phyloP scores from a whole-genome alignment of 306 rosid genomes.

The Elaeagnus macrophylla region DNA sequence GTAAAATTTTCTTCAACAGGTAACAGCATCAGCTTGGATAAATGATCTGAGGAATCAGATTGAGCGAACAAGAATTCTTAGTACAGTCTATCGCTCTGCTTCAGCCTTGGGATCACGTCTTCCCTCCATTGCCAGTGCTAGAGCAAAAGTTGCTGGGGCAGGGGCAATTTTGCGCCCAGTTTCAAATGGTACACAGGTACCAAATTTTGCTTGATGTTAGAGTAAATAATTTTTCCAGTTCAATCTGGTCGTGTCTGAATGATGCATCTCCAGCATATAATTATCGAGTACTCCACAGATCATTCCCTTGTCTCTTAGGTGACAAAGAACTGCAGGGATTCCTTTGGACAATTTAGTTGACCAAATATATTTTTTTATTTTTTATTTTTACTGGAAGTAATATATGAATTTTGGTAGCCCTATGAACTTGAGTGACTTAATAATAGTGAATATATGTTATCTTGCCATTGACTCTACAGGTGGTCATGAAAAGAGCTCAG shows the following conservation, averaged over 20 bases:
- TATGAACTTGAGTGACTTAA: background rate
- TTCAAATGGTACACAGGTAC: slow-evolving; percentile 89
- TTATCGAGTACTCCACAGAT: too few relatives aligned
- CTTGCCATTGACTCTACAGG: slow-evolving; percentile 33
- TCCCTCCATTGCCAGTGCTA: slow-evolving; percentile 89
- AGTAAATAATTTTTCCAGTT: background rate
- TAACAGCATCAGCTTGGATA: slow-evolving; percentile 95
- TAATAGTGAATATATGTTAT: background rate
- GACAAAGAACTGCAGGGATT: too few relatives aligned
- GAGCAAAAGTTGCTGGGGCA: slow-evolving; percentile 89
- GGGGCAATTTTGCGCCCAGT: slow-evolving; percentile 90
- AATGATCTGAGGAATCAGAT: slow-evolving; percentile 92
- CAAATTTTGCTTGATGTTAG: background rate
- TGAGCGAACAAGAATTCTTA: slow-evolving; percentile 83
- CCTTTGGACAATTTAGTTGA: too few relatives aligned
- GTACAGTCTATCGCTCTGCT: slow-evolving; percentile 93
- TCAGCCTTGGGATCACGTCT: slow-evolving; percentile 94
- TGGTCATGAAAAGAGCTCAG: slow-evolving; percentile 88
- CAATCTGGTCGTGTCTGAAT: too few relatives aligned
- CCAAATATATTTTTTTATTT: too few relatives aligned
- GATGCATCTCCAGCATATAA: too few relatives aligned
- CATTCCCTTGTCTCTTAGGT: too few relatives aligned
- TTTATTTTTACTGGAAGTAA: too few relatives aligned
- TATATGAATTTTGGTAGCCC: too few relatives aligned
- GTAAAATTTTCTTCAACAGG: slow-evolving; percentile 34